phyloP scores from a whole-genome alignment of 1,284 basidiomycete genomes.

The Apiotrichum veenhuisii region DNA sequence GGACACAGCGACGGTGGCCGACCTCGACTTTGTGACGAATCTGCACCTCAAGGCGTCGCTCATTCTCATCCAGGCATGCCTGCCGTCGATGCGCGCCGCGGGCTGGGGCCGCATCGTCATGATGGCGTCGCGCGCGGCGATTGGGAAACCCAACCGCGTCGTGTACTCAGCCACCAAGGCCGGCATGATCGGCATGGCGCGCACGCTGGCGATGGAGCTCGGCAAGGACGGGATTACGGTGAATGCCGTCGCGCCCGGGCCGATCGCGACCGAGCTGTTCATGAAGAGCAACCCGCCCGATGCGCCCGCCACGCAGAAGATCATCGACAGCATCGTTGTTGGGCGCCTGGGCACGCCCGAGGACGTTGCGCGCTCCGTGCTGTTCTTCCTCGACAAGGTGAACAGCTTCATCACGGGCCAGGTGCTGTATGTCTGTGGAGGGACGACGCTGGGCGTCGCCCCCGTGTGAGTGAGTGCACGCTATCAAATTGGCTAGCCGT shows the following conservation, averaged over 20 bases:
- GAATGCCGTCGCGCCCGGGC: slow-evolving; percentile 82
- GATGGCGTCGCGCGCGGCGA: slow-evolving; percentile 14
- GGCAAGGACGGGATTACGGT: slow-evolving; percentile 79
- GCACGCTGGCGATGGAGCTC: slow-evolving; percentile 61
- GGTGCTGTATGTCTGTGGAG: slow-evolving; percentile 17
- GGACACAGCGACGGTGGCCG: slow-evolving; percentile 16
- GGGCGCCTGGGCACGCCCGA: slow-evolving; percentile 82
- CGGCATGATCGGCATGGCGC: slow-evolving; percentile 71
- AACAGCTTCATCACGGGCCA: slow-evolving; percentile 16
- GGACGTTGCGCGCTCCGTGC: slow-evolving; percentile 77
- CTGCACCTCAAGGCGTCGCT: slow-evolving; percentile 59
- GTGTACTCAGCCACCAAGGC: slow-evolving; percentile 86
- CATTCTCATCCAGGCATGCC: slow-evolving; percentile 6
- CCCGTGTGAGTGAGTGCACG: slow-evolving; percentile 7
- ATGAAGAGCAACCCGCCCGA: slow-evolving; percentile 48
- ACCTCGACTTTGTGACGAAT: slow-evolving; percentile 63
- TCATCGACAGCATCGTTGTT: slow-evolving; percentile 84
- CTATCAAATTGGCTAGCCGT: too few species aligned
- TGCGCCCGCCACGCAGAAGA: slow-evolving; percentile 62
- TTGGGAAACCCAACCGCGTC: slow-evolving; percentile 60
- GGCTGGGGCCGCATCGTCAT: slow-evolving; percentile 17
- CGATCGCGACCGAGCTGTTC: slow-evolving; percentile 73
- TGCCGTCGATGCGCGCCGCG: slow-evolving; percentile 7
- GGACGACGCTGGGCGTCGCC: slow-evolving; percentile 13
- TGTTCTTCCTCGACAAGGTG: slow-evolving; percentile 67